phyloP scores from a whole-genome alignment of 2,329 filamentous ascomycete genomes.

The Aureobasidium mangrovei region DNA sequence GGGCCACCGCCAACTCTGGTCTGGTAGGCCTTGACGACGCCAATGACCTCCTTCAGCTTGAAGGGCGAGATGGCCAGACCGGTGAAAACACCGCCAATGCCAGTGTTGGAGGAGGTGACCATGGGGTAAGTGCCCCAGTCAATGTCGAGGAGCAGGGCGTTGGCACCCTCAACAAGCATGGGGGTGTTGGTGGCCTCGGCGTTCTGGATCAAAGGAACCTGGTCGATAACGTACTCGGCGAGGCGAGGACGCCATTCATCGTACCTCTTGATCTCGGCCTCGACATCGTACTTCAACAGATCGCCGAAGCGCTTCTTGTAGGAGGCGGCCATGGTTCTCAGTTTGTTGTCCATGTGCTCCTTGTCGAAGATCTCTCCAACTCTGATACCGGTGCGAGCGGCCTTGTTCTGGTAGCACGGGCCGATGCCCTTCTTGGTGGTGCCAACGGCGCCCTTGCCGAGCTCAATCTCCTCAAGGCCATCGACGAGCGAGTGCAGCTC shows the following conservation, averaged over 20 bases:
- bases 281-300: constrained; percentile 56
- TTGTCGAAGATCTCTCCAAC: constrained; percentile 60
- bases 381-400: constrained; percentile 56
- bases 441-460: constrained; percentile 42
- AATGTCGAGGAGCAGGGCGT: constrained; percentile 60
- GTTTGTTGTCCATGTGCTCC: constrained; percentile 55
- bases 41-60: constrained; percentile 53
- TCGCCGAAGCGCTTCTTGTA: constrained; percentile 63
- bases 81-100: constrained; percentile 53
- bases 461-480: constrained; percentile 50
- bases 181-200: constrained; percentile 51
- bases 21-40: constrained; percentile 61
- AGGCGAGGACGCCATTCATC: constrained; percentile 50
- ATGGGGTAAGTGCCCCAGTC: constrained; percentile 54
- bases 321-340: constrained; percentile 52
- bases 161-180: constrained; percentile 61
- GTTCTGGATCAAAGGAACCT: constrained; percentile 53
- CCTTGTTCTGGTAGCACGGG: constrained; percentile 56
- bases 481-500: constrained; percentile 60
- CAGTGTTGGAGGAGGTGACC: constrained; percentile 53
- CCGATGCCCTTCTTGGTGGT: constrained; percentile 42
- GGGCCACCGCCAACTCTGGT: constrained; percentile 49
- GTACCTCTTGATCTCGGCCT: constrained; percentile 59
- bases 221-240: constrained; percentile 56
- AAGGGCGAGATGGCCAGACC: constrained; percentile 54